phyloP scores from a whole-genome alignment of 2,329 filamentous ascomycete genomes.

The Venturia asperata region DNA sequence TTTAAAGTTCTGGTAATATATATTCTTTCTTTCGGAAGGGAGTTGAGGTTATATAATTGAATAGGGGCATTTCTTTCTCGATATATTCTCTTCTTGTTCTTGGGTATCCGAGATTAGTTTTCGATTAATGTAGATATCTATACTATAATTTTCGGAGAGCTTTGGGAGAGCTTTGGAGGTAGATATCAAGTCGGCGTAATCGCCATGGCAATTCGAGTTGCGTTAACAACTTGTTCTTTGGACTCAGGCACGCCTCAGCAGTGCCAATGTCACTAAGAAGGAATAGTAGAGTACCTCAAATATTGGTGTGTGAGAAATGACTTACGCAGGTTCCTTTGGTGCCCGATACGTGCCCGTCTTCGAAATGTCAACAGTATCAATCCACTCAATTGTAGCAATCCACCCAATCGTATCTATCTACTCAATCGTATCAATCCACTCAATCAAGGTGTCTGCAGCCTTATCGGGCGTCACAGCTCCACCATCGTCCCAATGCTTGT shows the following conservation, averaged over 20 bases:
- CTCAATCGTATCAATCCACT: constrained; percentile 57
- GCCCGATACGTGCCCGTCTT: constrained; percentile 69
- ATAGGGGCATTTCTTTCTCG: too few relatives aligned
- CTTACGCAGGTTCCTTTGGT: constrained; percentile 58
- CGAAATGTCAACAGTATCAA: constrained; percentile 53
- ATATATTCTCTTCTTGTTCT: too few relatives aligned
- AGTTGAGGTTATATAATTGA: too few relatives aligned
- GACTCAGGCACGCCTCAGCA: constrained; percentile 55
- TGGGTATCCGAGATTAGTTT: too few relatives aligned
- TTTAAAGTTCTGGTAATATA: too few relatives aligned
- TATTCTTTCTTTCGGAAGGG: too few relatives aligned
- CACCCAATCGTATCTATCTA: too few relatives aligned
- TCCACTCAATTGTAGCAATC: constrained; percentile 57
- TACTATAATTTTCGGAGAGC: too few relatives aligned
- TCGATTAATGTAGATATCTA: too few relatives aligned
- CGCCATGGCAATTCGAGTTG: constrained; percentile 62
- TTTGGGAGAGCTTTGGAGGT: too few relatives aligned
- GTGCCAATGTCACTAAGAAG: constrained; percentile 59
- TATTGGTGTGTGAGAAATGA: constrained; percentile 1
- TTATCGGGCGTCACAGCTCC: constrained; percentile 63
- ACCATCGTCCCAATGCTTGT: constrained; percentile 64
- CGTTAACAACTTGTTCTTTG: constrained; percentile 49
- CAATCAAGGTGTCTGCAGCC: constrained; percentile 54
- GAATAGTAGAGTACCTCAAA: background rate
- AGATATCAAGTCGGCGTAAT: background rate